Evolutionary conservation across 805 yeast genomes (phyloP).

Genomic region (Candida sanyiensis): DNA sequence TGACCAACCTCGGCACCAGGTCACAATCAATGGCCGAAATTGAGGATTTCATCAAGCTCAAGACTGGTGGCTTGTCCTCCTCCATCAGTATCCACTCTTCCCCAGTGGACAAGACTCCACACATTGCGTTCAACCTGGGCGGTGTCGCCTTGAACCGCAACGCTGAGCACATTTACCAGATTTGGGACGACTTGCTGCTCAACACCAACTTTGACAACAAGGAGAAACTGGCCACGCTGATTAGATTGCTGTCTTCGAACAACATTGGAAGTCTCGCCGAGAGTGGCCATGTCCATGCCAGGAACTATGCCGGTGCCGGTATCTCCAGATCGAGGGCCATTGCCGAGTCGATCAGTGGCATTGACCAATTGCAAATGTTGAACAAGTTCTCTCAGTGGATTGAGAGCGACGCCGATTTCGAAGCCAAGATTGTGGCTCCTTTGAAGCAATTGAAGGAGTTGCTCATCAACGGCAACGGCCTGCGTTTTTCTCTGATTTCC

Average conservation of each 20-base stretch:
- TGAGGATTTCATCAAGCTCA: constrained; percentile 75
- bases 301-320: constrained; percentile 56
- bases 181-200: constrained; percentile 63
- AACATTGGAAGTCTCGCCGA: constrained; percentile 78
- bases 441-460: constrained; percentile 45
- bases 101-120: constrained; percentile 45
- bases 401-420: constrained; percentile 45
- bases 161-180: constrained; percentile 49
- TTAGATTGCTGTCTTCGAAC: constrained; percentile 70
- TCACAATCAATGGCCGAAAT: constrained; percentile 66
- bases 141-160: constrained; percentile 72
- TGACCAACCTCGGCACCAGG: constrained; percentile 83
- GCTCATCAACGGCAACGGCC: constrained; percentile 36
- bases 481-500: constrained; percentile 55
- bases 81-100: constrained; percentile 50
- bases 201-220: constrained; percentile 64
- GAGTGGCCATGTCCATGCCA: constrained; percentile 82
- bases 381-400: constrained; percentile 46
- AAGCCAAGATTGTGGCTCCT: constrained; percentile 57
- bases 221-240: constrained; percentile 65
- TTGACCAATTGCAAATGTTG: constrained; percentile 69
- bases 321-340: constrained; percentile 56
- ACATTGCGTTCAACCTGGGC: constrained; percentile 48
- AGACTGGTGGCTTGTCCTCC: constrained; percentile 83
- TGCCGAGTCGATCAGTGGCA: constrained; percentile 63